phyloP scores from a whole-genome alignment of 495 filamentous ascomycete species.

The Xeromyces bisporus region DNA sequence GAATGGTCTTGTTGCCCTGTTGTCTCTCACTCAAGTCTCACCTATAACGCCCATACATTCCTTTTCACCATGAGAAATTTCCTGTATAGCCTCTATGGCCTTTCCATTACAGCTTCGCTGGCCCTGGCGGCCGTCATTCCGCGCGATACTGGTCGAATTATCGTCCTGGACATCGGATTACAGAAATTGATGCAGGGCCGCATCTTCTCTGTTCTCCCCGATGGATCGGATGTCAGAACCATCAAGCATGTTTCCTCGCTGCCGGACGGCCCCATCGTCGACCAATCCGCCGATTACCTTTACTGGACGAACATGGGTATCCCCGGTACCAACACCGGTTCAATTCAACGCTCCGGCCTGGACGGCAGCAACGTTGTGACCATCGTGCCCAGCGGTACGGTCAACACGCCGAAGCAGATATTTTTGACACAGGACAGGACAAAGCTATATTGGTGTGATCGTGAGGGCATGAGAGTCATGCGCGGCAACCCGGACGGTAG shows the following conservation, averaged over 20 bases:
- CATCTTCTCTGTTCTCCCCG: no score
- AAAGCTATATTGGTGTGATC: constrained; percentile 35
- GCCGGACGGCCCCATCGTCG: constrained; percentile 34
- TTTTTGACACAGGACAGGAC: constrained; percentile 12
- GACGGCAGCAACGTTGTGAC: constrained; percentile 20
- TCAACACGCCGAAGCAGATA: constrained; percentile 39
- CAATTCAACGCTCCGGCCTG: constrained; percentile 23
- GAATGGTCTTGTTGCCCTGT: no score
- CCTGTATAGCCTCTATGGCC: no score
- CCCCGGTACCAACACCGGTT: constrained; percentile 22
- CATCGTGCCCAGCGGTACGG: constrained; percentile 15
- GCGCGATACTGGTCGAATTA: no score
- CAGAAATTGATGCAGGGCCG: no score
- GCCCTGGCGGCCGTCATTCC: no score
- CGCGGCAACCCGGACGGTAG: constrained; percentile 30
- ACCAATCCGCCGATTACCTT: constrained; percentile 14
- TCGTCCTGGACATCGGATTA: no score
- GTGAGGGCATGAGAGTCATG: constrained; percentile 32
- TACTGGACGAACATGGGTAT: constrained; percentile 41
- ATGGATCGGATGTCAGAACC: no score
- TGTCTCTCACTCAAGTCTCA: no score
- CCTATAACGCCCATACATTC: no score
- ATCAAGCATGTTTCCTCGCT: constrained; percentile 17
- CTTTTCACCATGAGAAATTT: no score
- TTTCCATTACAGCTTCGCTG: no score